Conservation (phyloP, 495 filamentous ascomycete species). For the Physcia stellaris region DNA sequence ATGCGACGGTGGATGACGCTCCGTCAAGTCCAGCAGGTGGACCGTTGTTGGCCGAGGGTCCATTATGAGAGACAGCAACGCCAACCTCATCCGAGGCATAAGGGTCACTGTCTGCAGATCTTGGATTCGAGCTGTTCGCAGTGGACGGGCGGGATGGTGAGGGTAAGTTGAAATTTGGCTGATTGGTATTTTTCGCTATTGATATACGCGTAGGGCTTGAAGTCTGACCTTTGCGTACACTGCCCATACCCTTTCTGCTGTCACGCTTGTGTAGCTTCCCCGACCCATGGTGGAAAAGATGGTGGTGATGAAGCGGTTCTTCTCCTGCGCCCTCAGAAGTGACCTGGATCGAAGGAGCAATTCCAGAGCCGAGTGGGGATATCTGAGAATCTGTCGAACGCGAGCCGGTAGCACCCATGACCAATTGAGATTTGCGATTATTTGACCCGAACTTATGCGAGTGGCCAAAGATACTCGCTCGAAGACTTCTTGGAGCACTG, state of each 20-base stretch:
- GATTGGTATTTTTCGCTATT: slow-evolving; percentile 1
- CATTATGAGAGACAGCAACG: slow-evolving; percentile 24
- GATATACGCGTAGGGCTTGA: slow-evolving; percentile 7
- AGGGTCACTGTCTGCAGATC: neutral
- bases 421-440: too few species aligned
- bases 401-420: too few species aligned
- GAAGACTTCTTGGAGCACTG: slow-evolving; percentile 57
- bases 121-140: neutral
- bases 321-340: slow-evolving; percentile 27
- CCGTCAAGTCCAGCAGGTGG: slow-evolving; percentile 2
- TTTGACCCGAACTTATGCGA: slow-evolving; percentile 8
- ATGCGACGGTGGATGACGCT: slow-evolving; percentile 2
- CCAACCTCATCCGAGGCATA: slow-evolving; percentile 24
- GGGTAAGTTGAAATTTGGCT: neutral
- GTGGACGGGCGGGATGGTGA: neutral
- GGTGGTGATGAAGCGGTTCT: slow-evolving; percentile 11
- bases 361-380: slow-evolving; percentile 7
- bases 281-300: slow-evolving; percentile 22
- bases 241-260: slow-evolving; percentile 27
- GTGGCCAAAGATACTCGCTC: slow-evolving; percentile 61
- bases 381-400: slow-evolving; percentile 6
- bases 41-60: slow-evolving; percentile 1
- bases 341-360: slow-evolving; percentile 35
- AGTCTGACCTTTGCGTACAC: slow-evolving; percentile 18
- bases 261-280: slow-evolving; percentile 34